Conservation (phyloP, 1,284 basidiomycete species). For the Trichosporon sp. region DNA sequence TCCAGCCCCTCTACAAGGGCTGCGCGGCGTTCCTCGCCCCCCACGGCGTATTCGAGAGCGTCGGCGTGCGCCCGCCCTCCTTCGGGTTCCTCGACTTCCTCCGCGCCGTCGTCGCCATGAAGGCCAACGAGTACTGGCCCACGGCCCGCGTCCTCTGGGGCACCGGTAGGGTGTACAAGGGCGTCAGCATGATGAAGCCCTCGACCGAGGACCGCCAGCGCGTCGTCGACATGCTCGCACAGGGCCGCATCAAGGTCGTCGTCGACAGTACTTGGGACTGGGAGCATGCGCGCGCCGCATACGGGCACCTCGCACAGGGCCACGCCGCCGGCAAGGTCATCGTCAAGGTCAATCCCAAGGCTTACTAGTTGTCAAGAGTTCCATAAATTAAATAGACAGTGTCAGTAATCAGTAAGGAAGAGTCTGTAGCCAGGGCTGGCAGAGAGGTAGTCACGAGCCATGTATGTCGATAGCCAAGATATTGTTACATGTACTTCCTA, state of each 20-base stretch:
- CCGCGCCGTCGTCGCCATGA: slow-evolving; percentile 8
- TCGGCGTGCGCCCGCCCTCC: slow-evolving; percentile 24
- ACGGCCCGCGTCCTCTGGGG: slow-evolving; percentile 3
- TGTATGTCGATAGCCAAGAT: background rate
- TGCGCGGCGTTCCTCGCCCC: slow-evolving; percentile 5
- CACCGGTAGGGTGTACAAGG: slow-evolving; percentile 8
- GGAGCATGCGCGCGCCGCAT: slow-evolving; percentile 58
- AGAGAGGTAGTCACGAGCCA: no score
- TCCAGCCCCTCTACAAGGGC: slow-evolving; percentile 35
- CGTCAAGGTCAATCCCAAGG: slow-evolving; percentile 25
- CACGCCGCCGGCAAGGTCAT: slow-evolving; percentile 62
- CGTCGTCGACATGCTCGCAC: slow-evolving; percentile 8
- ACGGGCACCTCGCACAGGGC: slow-evolving; percentile 57
- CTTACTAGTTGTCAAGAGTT: background rate
- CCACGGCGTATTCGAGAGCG: slow-evolving; percentile 9
- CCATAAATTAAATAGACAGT: background rate
- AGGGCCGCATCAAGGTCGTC: slow-evolving; percentile 3
- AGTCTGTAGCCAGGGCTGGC: background rate
- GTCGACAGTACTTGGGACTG: slow-evolving; percentile 53
- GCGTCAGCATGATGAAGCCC: slow-evolving; percentile 4
- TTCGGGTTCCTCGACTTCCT: slow-evolving; percentile 9
- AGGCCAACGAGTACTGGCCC: slow-evolving; percentile 17
- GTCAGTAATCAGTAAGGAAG: background rate
- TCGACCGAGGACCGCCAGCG: slow-evolving; percentile 4
- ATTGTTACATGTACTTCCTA: background rate